Percentiles rank a stretch among this genome's conserved stretches.
Evolutionary conservation across 805 yeast genomes (phyloP).

Genomic region (Kodamaea leandrae): DNA sequence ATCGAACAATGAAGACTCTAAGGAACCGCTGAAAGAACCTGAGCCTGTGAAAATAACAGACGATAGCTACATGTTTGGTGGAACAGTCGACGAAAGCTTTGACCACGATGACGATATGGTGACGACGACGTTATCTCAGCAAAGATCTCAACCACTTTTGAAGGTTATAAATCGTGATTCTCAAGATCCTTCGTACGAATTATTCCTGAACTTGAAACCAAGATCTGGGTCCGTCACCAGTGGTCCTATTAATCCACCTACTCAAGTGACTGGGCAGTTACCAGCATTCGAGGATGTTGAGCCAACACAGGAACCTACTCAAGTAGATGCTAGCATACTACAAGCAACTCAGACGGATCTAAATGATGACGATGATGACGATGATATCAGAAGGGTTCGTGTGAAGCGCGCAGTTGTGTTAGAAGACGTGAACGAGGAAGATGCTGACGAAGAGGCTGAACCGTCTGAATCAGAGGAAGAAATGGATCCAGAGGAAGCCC

Average conservation of each 20-base stretch:
- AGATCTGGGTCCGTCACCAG: slow-evolving; percentile 10
- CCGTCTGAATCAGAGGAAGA: slow-evolving; percentile 20
- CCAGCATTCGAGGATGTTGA: slow-evolving; percentile 24
- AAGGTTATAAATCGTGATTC: neutral
- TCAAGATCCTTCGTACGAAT: slow-evolving; percentile 12
- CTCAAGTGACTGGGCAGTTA: slow-evolving; percentile 13
- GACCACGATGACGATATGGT: slow-evolving; percentile 12
- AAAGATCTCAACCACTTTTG: slow-evolving; percentile 4
- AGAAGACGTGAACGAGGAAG: slow-evolving; percentile 11
- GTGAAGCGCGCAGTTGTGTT: neutral
- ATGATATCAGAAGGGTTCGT: slow-evolving; percentile 1
- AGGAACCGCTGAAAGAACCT: slow-evolving; percentile 6
- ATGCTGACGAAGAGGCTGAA: slow-evolving; percentile 18
- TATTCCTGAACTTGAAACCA: slow-evolving; percentile 32
- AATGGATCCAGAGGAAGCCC: slow-evolving; percentile 22
- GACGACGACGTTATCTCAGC: slow-evolving; percentile 15
- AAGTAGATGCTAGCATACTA: neutral
- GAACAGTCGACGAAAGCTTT: slow-evolving; percentile 11
- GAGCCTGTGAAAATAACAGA: slow-evolving; percentile 13
- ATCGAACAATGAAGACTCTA: slow-evolving; percentile 10
- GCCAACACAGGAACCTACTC: slow-evolving; percentile 6
- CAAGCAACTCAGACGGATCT: slow-evolving; percentile 2
- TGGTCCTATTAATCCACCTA: slow-evolving; percentile 11
- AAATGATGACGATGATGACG: slow-evolving; percentile 25
- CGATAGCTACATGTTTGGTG: slow-evolving; percentile 32